A percentile compares a stretch with the other conserved stretches of the same genome.
phyloP scores from a whole-genome alignment of 2,329 filamentous ascomycete genomes.

The Camillea tinctor region DNA sequence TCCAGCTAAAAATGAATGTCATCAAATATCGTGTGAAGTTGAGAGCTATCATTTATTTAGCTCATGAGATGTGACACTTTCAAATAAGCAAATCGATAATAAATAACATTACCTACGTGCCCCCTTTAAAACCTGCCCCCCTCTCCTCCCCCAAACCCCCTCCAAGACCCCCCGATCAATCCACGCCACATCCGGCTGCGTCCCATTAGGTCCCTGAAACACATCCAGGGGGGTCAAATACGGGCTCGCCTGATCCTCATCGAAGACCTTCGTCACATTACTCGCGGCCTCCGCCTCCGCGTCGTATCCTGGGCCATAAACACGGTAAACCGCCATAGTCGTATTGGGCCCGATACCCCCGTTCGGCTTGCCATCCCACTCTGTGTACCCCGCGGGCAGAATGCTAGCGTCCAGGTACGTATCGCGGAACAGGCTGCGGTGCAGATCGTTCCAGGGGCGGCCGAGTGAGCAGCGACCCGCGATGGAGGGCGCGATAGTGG shows the following conservation, averaged over 20 bases:
- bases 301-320: slow-evolving; percentile 20
- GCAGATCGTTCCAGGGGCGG: slow-evolving; percentile 60
- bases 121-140: no score
- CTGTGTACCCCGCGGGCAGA: slow-evolving; percentile 51
- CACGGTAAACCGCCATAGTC: slow-evolving; percentile 21
- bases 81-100: no score
- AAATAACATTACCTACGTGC: no score
- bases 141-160: background rate
- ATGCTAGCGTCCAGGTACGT: slow-evolving; percentile 56
- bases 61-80: no score
- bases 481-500: slow-evolving; percentile 35
- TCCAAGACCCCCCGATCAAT: slow-evolving; percentile 14
- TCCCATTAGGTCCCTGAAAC: slow-evolving; percentile 20
- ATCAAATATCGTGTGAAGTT: no score
- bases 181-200: slow-evolving; percentile 20
- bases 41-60: no score
- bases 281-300: slow-evolving; percentile 17
- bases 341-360: slow-evolving; percentile 18
- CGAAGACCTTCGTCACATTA: slow-evolving; percentile 18
- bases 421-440: slow-evolving; percentile 56
- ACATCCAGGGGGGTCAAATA: slow-evolving; percentile 21
- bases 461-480: slow-evolving; percentile 55
- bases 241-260: slow-evolving; percentile 8
- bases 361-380: slow-evolving; percentile 39
- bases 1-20: no score